Base-by-base conservation (phyloP, 371 early-diverging fungal genomes). In the Lichtheimia ramosa region DNA sequence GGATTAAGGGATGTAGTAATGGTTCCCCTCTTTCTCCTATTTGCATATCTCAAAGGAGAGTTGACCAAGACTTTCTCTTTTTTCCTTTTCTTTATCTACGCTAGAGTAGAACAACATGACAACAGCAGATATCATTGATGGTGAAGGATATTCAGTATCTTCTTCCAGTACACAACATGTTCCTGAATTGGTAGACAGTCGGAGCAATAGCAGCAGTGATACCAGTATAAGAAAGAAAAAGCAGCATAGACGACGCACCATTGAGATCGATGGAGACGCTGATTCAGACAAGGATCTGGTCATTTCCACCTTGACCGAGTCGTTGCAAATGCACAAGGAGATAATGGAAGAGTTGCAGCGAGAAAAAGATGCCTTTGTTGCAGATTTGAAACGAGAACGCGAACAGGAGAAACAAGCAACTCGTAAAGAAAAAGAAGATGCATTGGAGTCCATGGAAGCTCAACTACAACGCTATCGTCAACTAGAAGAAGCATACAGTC, bases 271-370 rank as follows among this genome's bases (percentile, higher is more conserved):
- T 13, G 40, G 59, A 20, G 65, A 65, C 41, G 58, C 59, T 6
- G 65, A 65, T 27, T 71, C 74, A 7, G 77, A 77, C 59, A 77
- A 77, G 49, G 78, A 78, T 48, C 61, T 78, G 0, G 58, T 70
- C 12, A 78, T 78, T 28, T 67, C 64, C 5, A 71, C 78, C 4
- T 40, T 78, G 18, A 48, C 70, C 13, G 75, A 78, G 28, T 74
- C 75, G 1, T 54, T 78, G 16, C 64, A 74, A 48, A 73, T 75
- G 49, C 78, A 78, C 56, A 78, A 78, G 48, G 70, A 74, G 28
- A 67, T 78, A 1, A 40, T 78, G 3, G 71, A 74, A 28, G 70
- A 67, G 23, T 64, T 72, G 12, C 73, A 78, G 43, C 59, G 48
- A 8, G 74, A 77, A 59, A 70, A 70, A 15, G 69, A 77, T 43